Evolutionary conservation across 441 rosid species (phyloP), one percentile per base, ranked within the genome.

Genomic region (Syzygium malaccense): DNA sequence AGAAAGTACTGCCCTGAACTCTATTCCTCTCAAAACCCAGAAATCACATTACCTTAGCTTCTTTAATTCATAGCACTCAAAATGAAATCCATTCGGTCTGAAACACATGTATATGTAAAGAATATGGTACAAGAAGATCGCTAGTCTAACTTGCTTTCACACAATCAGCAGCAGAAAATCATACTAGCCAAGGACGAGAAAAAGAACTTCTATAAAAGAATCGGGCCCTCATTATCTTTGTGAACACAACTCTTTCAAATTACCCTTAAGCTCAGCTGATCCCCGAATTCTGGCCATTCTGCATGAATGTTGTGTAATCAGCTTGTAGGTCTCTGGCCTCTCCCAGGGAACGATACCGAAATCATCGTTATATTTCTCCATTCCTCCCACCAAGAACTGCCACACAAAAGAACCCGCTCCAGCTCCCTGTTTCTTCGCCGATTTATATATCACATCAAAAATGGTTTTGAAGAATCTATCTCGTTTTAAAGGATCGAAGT

Each of bases 371-470:
- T 95, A 96, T 33, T 93, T 96, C 88, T 95, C 98, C 97, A 95
- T 97, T 91, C 96, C 98, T 89, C 94, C 91, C 9, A 95, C 94
- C 45, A 97, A 87, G 48, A 94, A 92, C 89, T 96, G 99, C 99
- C 99, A 97, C 86, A 95, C 84, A 83, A 97, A 85, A 55, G 98
- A 93, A 30, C 99, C 99, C 18, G 95, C 98, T n/a, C 98, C 99
- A 3, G 98, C 90, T 90, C 94, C 91, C 45, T 91, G 93, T 89
- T 93, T 92, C 93, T 93, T 94, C 0, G 98, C 96, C 25, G 99
- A 97, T 87, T 93, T 94, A 84, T 94, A 93, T 55, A 93, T 89
- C 80, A 93, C 91, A 91, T 95, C 96, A 4, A 90, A 90, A 66
- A 98, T 89, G 4, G 93, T 92, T 91, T 90, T 89, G 93, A 94